These are phyloP conservation scores for Talaromyces verruculosus DNA, from an alignment of 2,329 filamentous ascomycete genomes.

Conservation along the genomic window DNA sequence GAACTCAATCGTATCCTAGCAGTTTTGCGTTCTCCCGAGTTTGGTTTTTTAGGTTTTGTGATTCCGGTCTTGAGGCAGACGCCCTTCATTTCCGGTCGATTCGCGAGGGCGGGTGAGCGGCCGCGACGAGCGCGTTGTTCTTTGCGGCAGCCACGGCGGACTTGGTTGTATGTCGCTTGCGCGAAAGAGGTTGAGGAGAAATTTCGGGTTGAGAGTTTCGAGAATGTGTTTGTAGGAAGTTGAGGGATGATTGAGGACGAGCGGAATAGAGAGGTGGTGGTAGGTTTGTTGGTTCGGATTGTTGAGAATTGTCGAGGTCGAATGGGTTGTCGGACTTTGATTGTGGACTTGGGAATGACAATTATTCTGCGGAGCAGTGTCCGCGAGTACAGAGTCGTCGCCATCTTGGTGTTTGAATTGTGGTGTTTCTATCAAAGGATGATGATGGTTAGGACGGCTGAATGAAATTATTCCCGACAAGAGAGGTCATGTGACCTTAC, in stretches of 20 bases:
- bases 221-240: conserved; percentile 31
- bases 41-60: conserved; percentile 96
- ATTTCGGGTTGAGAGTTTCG: conserved; percentile 25
- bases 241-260: conserved; percentile 7
- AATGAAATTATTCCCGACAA: neutral
- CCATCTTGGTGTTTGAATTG: conserved; percentile 10
- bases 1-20: conserved; percentile 86
- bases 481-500: conserved; percentile 2
- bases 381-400: conserved; percentile 17
- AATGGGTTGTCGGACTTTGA: conserved; percentile 4
- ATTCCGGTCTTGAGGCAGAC: conserved; percentile 94
- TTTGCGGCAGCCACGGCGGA: conserved; percentile 73
- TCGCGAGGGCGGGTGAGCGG: conserved; percentile 77
- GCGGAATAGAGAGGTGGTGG: neutral
- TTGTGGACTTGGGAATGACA: conserved; percentile 10
- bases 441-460: neutral
- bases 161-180: conserved; percentile 69
- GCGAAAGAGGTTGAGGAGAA: conserved; percentile 32
- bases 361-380: conserved; percentile 9
- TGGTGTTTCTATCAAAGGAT: neutral
- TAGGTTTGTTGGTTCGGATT: conserved; percentile 30
- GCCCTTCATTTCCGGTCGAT: conserved; percentile 83
- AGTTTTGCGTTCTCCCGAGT: conserved; percentile 95
- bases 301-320: conserved; percentile 19
- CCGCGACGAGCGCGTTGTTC: conserved; percentile 79